These are phyloP conservation scores for Fusarium chaquense DNA, from an alignment of 2,329 filamentous ascomycete genomes.

Conservation along the genomic window DNA sequence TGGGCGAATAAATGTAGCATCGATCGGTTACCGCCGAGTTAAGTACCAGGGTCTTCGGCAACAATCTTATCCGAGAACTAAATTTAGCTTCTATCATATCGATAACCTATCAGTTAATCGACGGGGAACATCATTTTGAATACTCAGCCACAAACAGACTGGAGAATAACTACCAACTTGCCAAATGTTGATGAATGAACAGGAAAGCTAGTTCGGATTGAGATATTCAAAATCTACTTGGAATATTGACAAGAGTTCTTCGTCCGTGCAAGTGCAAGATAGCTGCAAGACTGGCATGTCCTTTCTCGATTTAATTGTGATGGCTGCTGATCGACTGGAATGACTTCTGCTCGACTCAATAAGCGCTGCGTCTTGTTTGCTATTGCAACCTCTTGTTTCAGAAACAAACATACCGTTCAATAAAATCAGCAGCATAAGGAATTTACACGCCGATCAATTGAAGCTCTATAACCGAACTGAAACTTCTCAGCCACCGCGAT, in stretches of 20 bases:
- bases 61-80: not conserved
- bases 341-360: not conserved
- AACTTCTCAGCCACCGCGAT: not conserved
- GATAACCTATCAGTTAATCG: not conserved
- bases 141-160: not conserved
- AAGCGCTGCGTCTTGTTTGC: not conserved
- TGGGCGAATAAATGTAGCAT: not conserved
- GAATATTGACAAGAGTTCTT: no score
- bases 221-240: no score
- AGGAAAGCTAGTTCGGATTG: not conserved
- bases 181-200: not conserved
- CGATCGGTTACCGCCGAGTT: constrained; percentile 1
- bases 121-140: not conserved
- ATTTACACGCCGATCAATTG: not conserved
- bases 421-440: not conserved
- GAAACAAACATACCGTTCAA: not conserved
- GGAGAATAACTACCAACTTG: not conserved
- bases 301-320: not conserved
- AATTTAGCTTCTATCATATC: not conserved
- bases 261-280: not conserved
- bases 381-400: not conserved
- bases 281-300: not conserved
- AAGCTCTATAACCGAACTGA: not conserved
- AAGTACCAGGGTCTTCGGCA: not conserved
- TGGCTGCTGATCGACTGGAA: no score